phyloP scores from a whole-genome alignment of 2,329 filamentous ascomycete species.

The Colletotrichum sp. region DNA sequence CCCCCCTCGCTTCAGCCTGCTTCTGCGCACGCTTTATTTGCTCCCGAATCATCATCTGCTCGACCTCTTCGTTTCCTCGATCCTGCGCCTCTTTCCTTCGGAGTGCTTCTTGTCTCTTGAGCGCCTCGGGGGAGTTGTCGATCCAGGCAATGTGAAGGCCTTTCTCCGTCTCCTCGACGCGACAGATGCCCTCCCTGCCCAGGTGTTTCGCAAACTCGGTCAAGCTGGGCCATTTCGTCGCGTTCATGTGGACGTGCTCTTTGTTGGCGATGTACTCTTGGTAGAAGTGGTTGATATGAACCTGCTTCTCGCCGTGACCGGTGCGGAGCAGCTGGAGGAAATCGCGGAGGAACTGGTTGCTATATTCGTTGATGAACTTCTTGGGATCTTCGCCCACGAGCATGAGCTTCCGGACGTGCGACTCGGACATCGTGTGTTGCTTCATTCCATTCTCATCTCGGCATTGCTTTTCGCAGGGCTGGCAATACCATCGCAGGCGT shows the following conservation, averaged over 20 bases:
- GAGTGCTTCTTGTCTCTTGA: constrained; percentile 81
- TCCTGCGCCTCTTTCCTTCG: constrained; percentile 85
- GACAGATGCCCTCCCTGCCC: constrained; percentile 84
- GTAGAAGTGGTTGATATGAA: constrained; percentile 93
- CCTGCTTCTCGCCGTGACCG: constrained; percentile 87
- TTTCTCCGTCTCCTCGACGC: constrained; percentile 88
- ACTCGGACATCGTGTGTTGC: too few species aligned
- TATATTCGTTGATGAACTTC: constrained; percentile 83
- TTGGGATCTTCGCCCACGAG: constrained; percentile 86
- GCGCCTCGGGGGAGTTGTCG: constrained; percentile 86
- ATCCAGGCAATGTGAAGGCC: constrained; percentile 89
- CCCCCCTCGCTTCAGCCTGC: constrained; percentile 54
- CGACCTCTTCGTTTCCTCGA: constrained; percentile 87
- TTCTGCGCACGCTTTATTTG: constrained; percentile 81
- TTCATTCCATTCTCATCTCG: constrained; percentile 89
- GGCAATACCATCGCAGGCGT: constrained; percentile 90
- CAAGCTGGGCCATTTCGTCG: constrained; percentile 85
- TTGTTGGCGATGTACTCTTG: constrained; percentile 91
- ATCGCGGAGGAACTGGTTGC: constrained; percentile 79
- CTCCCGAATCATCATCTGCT: constrained; percentile 81
- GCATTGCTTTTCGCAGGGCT: constrained; percentile 70
- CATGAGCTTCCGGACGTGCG: constrained; percentile 88
- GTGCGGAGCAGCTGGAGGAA: constrained; percentile 81
- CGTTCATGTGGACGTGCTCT: constrained; percentile 91
- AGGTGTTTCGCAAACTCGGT: constrained; percentile 91